Conservation (phyloP, 2,329 filamentous ascomycete species). For the Fonsecaea nubica region DNA sequence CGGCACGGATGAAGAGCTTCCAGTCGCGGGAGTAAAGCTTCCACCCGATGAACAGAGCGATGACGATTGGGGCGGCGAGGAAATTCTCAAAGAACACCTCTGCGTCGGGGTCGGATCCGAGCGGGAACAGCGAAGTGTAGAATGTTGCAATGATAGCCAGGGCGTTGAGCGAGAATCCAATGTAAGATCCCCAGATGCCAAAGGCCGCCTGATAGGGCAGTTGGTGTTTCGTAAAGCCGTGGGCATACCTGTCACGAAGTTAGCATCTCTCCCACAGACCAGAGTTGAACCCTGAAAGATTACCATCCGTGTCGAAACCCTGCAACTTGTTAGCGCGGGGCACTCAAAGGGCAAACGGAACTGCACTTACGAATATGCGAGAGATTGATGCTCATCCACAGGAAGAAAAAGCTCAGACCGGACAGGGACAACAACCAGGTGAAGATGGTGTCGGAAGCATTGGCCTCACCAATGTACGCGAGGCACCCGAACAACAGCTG, state of each 20-base stretch:
- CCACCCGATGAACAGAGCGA: conserved; percentile 51
- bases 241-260: conserved; percentile 68
- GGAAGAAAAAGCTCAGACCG: conserved; percentile 75
- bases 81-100: conserved; percentile 56
- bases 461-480: conserved; percentile 74
- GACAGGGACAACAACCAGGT: conserved; percentile 82
- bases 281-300: neutral
- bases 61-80: conserved; percentile 55
- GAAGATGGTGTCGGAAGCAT: conserved; percentile 57
- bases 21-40: conserved; percentile 42
- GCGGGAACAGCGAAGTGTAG: conserved; percentile 83
- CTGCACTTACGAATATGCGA: conserved; percentile 75
- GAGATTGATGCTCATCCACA: conserved; percentile 59
- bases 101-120: conserved; percentile 54
- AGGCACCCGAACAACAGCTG: conserved; percentile 74
- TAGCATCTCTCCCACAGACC: neutral
- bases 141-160: conserved; percentile 83
- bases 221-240: conserved; percentile 76
- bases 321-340: conserved; percentile 67
- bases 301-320: conserved; percentile 33
- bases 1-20: conserved; percentile 31
- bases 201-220: conserved; percentile 82
- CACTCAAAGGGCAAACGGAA: neutral
- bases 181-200: conserved; percentile 78
- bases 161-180: conserved; percentile 77